Evolutionary conservation across 1,139 yeast species (phyloP).

Genomic region (Yamadazyma friedrichii): DNA sequence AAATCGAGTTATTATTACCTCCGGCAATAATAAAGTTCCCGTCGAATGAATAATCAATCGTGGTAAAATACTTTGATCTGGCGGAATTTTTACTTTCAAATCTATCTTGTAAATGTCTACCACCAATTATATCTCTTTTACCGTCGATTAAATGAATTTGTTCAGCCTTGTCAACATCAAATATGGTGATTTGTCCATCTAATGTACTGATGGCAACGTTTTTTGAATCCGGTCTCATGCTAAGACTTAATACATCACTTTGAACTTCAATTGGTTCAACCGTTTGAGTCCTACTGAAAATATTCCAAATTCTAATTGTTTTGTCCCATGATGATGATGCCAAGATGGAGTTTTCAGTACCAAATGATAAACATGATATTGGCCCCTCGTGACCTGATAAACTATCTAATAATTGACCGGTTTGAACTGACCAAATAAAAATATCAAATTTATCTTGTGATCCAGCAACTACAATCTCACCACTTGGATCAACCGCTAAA

Average conservation of each 20-base stretch:
- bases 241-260: conserved; percentile 81
- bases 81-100: conserved; percentile 79
- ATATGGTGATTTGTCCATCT: conserved; percentile 83
- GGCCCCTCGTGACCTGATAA: conserved; percentile 97
- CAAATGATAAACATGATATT: conserved; percentile 83
- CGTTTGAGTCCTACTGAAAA: conserved; percentile 78
- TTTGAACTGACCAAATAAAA: conserved; percentile 96
- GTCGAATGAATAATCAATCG: conserved; percentile 84
- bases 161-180: conserved; percentile 79
- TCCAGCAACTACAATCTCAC: conserved; percentile 95
- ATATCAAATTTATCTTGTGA: conserved; percentile 87
- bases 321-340: conserved; percentile 98
- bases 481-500: conserved; percentile 95
- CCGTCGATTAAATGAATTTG: conserved; percentile 87
- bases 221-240: conserved; percentile 90
- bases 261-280: conserved; percentile 88
- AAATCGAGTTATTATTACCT: conserved; percentile 88
- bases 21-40: conserved; percentile 88
- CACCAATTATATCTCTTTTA: conserved; percentile 80
- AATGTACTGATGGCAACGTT: conserved; percentile 85
- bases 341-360: conserved; percentile 70
- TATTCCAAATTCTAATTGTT: conserved; percentile 89
- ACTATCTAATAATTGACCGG: conserved; percentile 84
- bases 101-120: conserved; percentile 79
- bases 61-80: conserved; percentile 79